Base-by-base conservation (phyloP, 2,329 filamentous ascomycete species). In the Colletotrichum cereale region DNA sequence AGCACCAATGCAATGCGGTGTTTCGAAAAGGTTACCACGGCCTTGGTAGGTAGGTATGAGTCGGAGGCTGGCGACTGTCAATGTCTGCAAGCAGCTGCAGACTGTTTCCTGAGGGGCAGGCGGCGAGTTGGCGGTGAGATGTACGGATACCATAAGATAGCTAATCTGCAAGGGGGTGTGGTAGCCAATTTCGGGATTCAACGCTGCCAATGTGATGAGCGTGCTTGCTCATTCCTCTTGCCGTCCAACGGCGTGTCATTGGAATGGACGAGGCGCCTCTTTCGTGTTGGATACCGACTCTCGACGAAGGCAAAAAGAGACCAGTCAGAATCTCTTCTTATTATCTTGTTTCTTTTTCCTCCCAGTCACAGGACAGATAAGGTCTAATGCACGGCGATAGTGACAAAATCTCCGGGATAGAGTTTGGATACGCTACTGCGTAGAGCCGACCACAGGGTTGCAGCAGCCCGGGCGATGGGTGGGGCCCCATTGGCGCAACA, bases 131-230 rank as follows among this genome's bases (percentile, higher is more conserved):
- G 24, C 5, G 47, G 36, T n/a, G 36, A 47, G 26, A 31, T 34
- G 57, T 10, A 5, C 40, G 40, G 40, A n/a, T 62, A 40, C 31
- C 4, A 29, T 21, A 44, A 14, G 12, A 61, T 24, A 44, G n/a
- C 14, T 38, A 52, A 40, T 47, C 8, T 31, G 38, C 44, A 34
- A 29, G 14, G 31, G 38, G 38, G 61, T 65, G 64, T 62, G 64
- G 52, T 5, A 50, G 44, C n/a, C 34, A 62, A 71, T 71, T 29
- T 71, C 68, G 64, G 12, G 18, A 31, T 31, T 8, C 24, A 52
- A 31, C 50, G n/a, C 7, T 47, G 36, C 29, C 50, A 52, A n/a
- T 26, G 34, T 60, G 24, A 53, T 38, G 21, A 14, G 26, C 31
- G 21, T 52, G 53, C 12, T 38, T 24, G 53, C 12, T 53, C 40